phyloP scores from a whole-genome alignment of 495 filamentous ascomycete species.

The Penicillium samsonianum region DNA sequence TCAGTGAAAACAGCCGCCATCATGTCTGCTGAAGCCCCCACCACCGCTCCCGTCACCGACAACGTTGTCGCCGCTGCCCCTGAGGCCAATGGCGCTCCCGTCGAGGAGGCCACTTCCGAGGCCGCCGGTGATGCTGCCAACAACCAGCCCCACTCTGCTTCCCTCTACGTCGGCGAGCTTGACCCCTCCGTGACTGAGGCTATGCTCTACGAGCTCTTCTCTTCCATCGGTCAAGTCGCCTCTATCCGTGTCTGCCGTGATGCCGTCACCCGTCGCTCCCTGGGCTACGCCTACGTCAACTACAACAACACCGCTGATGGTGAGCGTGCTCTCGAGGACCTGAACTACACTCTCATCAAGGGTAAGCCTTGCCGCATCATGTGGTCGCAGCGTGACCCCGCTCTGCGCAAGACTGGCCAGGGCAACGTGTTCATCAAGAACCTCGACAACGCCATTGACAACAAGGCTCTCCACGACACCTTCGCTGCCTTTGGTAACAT shows the following conservation, averaged over 20 bases:
- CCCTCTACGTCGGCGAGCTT: constrained; percentile 98
- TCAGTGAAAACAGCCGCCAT: constrained; percentile 34
- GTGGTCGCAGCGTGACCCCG: constrained; percentile 99
- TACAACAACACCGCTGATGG: constrained; percentile 97
- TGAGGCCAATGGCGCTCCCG: constrained; percentile 39
- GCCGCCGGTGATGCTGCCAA: constrained; percentile 59
- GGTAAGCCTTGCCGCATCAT: constrained; percentile 99
- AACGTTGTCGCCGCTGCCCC: constrained; percentile 44
- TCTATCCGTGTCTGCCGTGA: constrained; percentile 99
- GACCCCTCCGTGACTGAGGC: constrained; percentile 97
- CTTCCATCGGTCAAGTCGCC: constrained; percentile 96
- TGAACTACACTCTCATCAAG: constrained; percentile 99
- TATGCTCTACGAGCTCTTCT: constrained; percentile 99
- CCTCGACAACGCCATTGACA: constrained; percentile 96
- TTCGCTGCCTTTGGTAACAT: constrained; percentile 99
- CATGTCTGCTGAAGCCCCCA: constrained; percentile 51
- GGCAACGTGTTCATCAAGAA: constrained; percentile 99
- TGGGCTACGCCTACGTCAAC: constrained; percentile 99
- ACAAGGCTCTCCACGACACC: constrained; percentile 99
- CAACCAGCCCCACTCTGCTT: constrained; percentile 86
- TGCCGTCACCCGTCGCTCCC: constrained; percentile 95
- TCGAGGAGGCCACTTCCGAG: constrained; percentile 33
- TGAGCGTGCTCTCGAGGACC: constrained; percentile 96
- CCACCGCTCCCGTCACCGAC: constrained; percentile 45
- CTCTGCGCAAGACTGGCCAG: constrained; percentile 98